These are phyloP conservation scores for Sisymbrium altissimum DNA, from an alignment of 345 rosid genomes.

Conservation along the genomic window DNA sequence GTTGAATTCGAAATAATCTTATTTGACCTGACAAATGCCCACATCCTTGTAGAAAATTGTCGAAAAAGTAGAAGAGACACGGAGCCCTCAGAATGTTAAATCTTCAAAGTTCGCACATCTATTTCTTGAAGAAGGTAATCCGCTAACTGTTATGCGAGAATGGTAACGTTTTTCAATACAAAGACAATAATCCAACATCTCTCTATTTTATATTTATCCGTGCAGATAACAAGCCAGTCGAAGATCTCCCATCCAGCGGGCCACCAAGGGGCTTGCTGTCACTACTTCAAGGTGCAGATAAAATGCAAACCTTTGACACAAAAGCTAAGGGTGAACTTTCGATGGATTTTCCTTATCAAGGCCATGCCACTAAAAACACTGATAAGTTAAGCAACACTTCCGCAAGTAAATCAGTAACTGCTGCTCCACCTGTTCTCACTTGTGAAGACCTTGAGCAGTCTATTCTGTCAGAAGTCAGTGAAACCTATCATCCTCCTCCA, in stretches of 20 bases:
- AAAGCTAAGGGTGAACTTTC: slow-evolving; percentile 27
- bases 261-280: slow-evolving; percentile 63
- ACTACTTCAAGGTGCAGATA: slow-evolving; percentile 71
- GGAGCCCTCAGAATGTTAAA: slow-evolving; percentile 41
- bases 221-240: slow-evolving; percentile 70
- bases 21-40: slow-evolving; percentile 17
- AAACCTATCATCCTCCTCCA: slow-evolving; percentile 39
- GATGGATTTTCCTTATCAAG: slow-evolving; percentile 38
- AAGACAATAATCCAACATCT: background rate
- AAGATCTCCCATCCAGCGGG: slow-evolving; percentile 39
- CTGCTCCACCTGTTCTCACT: slow-evolving; percentile 71
- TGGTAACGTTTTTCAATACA: background rate
- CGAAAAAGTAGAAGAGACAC: slow-evolving; percentile 45
- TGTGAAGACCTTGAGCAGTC: slow-evolving; percentile 99
- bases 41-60: slow-evolving; percentile 45
- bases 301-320: slow-evolving; percentile 49
- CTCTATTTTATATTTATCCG: background rate
- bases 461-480: slow-evolving; percentile 65
- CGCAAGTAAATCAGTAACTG: slow-evolving; percentile 33
- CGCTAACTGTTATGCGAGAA: background rate
- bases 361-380: slow-evolving; percentile 37
- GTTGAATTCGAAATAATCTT: slow-evolving; percentile 1
- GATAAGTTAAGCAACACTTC: slow-evolving; percentile 32
- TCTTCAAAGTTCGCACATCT: slow-evolving; percentile 90
- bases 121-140: slow-evolving; percentile 85